Conservation (phyloP, 768 basidiomycete species). For the Cystofilobasidium ferigula region DNA sequence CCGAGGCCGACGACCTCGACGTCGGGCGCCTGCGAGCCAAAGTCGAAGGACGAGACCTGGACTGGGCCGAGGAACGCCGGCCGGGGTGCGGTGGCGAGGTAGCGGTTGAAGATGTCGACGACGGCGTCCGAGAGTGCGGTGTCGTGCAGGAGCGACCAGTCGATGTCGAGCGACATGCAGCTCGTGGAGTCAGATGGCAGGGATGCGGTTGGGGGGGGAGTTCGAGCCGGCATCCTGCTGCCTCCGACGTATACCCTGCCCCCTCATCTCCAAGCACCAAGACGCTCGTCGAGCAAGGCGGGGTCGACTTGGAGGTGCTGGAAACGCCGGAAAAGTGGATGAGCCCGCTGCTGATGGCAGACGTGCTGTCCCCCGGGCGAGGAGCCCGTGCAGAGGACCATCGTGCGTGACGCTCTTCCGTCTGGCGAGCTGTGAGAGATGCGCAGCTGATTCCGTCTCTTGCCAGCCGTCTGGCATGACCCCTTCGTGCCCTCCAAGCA, state of each 20-base stretch:
- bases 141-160: conserved; percentile 63
- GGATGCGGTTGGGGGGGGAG: not conserved
- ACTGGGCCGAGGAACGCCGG: conserved; percentile 94
- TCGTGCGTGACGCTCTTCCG: not conserved
- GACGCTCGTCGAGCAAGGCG: too few species aligned
- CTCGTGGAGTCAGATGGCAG: too few species aligned
- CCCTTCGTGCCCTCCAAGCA: not conserved
- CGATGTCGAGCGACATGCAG: conserved; percentile 84
- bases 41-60: conserved; percentile 70
- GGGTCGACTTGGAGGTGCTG: too few species aligned
- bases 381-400: too few species aligned
- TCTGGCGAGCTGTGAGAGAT: too few species aligned
- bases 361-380: too few species aligned
- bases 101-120: conserved; percentile 64
- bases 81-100: conserved; percentile 57
- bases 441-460: not conserved
- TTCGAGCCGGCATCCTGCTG: not conserved
- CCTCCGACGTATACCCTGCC: not conserved
- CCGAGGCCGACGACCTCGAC: conserved; percentile 82
- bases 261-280: too few species aligned
- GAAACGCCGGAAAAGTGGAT: too few species aligned
- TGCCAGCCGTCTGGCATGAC: not conserved
- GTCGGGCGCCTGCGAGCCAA: conserved; percentile 71
- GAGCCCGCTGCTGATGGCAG: too few species aligned
- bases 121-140: conserved; percentile 48